These are phyloP conservation scores for Epichloe scottii DNA, from an alignment of 2,329 filamentous ascomycete genomes.

Conservation along the genomic window DNA sequence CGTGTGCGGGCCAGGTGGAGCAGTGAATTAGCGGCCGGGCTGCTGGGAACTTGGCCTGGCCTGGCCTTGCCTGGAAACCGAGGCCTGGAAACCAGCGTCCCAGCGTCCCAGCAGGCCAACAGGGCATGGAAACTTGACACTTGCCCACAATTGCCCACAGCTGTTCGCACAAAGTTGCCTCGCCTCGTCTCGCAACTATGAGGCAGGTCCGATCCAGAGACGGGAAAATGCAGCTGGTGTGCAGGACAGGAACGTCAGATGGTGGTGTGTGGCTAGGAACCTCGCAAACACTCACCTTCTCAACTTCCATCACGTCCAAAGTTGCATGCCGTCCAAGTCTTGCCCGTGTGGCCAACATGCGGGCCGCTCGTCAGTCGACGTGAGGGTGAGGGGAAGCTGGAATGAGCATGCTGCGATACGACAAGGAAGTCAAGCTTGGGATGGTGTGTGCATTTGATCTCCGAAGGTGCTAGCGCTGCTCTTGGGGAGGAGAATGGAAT, in stretches of 20 bases:
- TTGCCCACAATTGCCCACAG: too few relatives aligned
- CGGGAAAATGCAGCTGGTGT: neutral
- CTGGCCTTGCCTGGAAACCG: too few relatives aligned
- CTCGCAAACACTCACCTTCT: too few relatives aligned
- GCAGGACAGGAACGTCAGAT: neutral
- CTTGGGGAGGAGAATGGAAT: neutral
- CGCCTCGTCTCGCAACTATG: neutral
- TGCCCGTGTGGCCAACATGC: neutral
- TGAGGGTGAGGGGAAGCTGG: slow-evolving; percentile 1
- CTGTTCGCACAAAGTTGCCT: neutral
- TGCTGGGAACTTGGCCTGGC: neutral
- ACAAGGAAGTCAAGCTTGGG: neutral
- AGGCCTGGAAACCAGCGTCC: too few relatives aligned
- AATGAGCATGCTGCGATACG: neutral
- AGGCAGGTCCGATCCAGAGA: neutral
- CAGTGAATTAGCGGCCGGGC: slow-evolving; percentile 1
- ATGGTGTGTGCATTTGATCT: neutral
- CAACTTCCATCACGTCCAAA: too few relatives aligned
- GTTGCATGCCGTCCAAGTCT: too few relatives aligned
- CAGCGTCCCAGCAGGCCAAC: too few relatives aligned
- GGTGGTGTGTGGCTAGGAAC: neutral
- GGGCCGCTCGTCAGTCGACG: neutral
- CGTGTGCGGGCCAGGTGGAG: neutral
- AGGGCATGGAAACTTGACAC: too few relatives aligned
- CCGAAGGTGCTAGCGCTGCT: neutral